phyloP scores from a whole-genome alignment of 1,284 basidiomycete genomes.

The Cerioporus squamosus region DNA sequence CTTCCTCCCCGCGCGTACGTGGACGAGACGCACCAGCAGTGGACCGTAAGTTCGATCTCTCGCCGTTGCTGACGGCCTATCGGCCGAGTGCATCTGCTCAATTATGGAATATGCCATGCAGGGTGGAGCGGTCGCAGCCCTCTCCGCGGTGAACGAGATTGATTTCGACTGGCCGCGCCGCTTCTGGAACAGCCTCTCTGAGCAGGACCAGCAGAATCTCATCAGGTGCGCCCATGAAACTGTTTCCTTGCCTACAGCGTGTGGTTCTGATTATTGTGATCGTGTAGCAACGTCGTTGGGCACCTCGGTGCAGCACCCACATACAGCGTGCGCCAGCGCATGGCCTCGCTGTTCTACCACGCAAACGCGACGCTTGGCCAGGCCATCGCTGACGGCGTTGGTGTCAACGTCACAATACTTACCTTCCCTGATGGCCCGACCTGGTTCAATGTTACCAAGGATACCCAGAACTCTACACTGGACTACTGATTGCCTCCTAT shows the following conservation, averaged over 20 bases:
- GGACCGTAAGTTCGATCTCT: conserved; percentile 30
- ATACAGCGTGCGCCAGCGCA: conserved; percentile 35
- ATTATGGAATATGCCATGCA: not conserved
- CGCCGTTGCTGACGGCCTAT: not conserved
- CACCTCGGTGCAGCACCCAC: conserved; percentile 40
- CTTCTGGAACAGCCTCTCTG: conserved; percentile 44
- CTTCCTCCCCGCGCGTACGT: conserved; percentile 41
- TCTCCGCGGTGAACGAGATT: conserved; percentile 38
- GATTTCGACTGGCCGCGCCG: conserved; percentile 50
- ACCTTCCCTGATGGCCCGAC: conserved; percentile 30
- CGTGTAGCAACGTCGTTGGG: conserved; percentile 41
- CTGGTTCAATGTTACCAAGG: conserved; percentile 32
- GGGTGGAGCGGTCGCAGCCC: conserved; percentile 37
- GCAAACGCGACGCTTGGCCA: conserved; percentile 39
- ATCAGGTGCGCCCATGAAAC: conserved; percentile 31
- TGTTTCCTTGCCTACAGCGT: too few species aligned
- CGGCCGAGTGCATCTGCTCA: not conserved
- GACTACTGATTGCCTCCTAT: too few species aligned
- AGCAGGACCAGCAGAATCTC: conserved; percentile 40
- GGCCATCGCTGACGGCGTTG: conserved; percentile 40
- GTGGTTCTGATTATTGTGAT: not conserved
- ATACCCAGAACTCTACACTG: conserved; percentile 25
- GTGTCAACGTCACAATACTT: conserved; percentile 25
- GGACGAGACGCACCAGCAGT: conserved; percentile 39
- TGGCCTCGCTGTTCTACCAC: conserved; percentile 40